Evolutionary conservation across 2,329 filamentous ascomycete species (phyloP), one percentile per base, ranked within the genome.

Genomic region (Pyrenophora seminiperda): DNA sequence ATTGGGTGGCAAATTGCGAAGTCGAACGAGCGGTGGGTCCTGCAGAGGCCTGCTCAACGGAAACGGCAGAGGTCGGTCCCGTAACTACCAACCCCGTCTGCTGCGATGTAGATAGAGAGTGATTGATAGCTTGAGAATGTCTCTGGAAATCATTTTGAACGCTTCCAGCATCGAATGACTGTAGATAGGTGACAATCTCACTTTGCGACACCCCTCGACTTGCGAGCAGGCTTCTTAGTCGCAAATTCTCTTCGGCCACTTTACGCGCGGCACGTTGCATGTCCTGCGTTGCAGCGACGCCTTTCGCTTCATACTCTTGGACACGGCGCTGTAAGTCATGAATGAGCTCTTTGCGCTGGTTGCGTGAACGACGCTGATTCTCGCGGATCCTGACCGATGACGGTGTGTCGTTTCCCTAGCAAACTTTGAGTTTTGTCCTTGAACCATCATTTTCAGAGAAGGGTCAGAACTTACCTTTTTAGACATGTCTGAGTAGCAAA

Each of bases 331-430:
- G 87, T 19, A 90, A 79, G 41, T 86, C 83, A 53, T 83, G 76
- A 41, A 90, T 74, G 63, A 90, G 89, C 65, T 89, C 86, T 73
- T 86, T 88, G 58, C 84, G 81, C 22, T 87, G 81, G 22, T 85
- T 85, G 31, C 88, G 83, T 10, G 85, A 89, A 53, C 87, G 84
- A 41, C 88, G 79, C 68, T 91, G 88, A 65, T 91, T 91, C 60
- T 91, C 86, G 54, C 88, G 82, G 57, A 90, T 85, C 54, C 87
- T 84, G 10, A 51, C 52, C 3, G 61, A 53, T 17, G 50, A 50
- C 20, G 56, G 48, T 5, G 51, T 53, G 29, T 81, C 78, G 11
- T 29, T 57, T n/a, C 50, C 46, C 56, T 59, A 9, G 7, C 9
- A 11, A 4, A 11, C 9, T 10, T 27, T 27, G 10, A 27, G 24